These are phyloP conservation scores for Triticum dicoccoides DNA, from an alignment of 176 grass and related monocot genomes.

Conservation along the genomic window DNA sequence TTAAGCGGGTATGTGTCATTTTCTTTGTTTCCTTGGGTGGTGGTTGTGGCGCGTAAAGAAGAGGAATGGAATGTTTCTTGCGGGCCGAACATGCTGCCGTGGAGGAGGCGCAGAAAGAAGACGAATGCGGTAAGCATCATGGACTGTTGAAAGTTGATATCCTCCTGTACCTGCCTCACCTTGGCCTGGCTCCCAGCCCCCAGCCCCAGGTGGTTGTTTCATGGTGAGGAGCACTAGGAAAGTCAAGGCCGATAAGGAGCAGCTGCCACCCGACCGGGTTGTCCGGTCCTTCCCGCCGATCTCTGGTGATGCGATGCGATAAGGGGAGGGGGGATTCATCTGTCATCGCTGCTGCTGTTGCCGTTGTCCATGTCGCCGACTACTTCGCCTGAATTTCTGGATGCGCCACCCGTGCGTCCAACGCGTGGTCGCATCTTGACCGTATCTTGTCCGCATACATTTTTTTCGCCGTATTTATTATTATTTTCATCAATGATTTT, in stretches of 20 bases:
- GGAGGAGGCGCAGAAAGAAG: slow-evolving; percentile 7
- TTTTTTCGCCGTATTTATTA: too few relatives aligned
- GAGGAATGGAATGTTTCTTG: neutral
- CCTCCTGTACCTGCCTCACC: neutral
- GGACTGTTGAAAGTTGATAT: neutral
- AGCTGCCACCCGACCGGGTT: neutral
- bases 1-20: too few relatives aligned
- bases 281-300: slow-evolving; percentile 3
- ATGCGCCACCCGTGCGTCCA: too few relatives aligned
- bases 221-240: neutral
- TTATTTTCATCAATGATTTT: too few relatives aligned
- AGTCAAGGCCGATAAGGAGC: slow-evolving; percentile 13
- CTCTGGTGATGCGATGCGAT: slow-evolving; percentile 12
- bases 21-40: too few relatives aligned
- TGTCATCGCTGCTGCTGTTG: neutral
- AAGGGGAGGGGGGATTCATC: neutral
- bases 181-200: neutral
- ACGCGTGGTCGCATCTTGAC: too few relatives aligned
- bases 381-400: neutral
- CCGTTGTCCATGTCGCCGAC: neutral
- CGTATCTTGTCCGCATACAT: too few relatives aligned
- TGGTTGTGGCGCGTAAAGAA: too few relatives aligned
- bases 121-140: neutral
- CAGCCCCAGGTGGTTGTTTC: neutral
- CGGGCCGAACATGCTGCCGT: slow-evolving; percentile 18